Evolutionary conservation across 352 stramenopile species (phyloP).

Genomic region (Phytophthora citricola): DNA sequence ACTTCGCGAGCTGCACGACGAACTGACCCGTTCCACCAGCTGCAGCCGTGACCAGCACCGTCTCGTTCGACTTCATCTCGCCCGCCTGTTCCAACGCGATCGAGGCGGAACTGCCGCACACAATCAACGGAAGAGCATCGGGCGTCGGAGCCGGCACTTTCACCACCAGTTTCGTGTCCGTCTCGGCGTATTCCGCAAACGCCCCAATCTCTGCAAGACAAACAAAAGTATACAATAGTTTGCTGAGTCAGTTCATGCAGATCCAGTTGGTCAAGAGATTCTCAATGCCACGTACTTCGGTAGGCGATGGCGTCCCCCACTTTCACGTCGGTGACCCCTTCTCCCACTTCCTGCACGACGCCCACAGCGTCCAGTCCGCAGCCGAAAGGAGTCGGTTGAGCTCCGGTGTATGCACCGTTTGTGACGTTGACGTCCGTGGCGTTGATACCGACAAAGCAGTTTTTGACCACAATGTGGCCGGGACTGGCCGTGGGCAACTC

Average conservation of each 20-base stretch:
- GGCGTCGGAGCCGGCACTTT: constrained; percentile 30
- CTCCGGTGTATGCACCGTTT: constrained; percentile 48
- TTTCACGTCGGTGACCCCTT: constrained; percentile 49
- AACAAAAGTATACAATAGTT: too few relatives aligned
- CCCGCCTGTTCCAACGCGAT: constrained; percentile 55
- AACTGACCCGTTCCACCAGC: constrained; percentile 84
- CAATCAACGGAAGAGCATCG: constrained; percentile 43
- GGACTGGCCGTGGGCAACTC: constrained; percentile 30
- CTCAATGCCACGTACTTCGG: constrained; percentile 30
- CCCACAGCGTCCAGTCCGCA: constrained; percentile 54
- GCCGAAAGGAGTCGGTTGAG: constrained; percentile 46
- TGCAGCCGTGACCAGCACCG: constrained; percentile 60
- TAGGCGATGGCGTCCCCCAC: constrained; percentile 52
- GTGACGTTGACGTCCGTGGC: constrained; percentile 62
- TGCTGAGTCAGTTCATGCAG: background rate
- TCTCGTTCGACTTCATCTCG: constrained; percentile 61
- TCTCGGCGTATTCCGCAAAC: constrained; percentile 59
- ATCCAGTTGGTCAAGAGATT: too few relatives aligned
- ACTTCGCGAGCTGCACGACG: constrained; percentile 83
- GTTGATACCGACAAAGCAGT: constrained; percentile 59
- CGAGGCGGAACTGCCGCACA: constrained; percentile 47
- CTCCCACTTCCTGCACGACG: constrained; percentile 45
- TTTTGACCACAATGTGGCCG: constrained; percentile 47
- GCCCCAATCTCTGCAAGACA: constrained; percentile 43
- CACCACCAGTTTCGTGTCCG: constrained; percentile 39